Conservation (phyloP, 768 basidiomycete genomes). For the Tulasnella sp. region DNA sequence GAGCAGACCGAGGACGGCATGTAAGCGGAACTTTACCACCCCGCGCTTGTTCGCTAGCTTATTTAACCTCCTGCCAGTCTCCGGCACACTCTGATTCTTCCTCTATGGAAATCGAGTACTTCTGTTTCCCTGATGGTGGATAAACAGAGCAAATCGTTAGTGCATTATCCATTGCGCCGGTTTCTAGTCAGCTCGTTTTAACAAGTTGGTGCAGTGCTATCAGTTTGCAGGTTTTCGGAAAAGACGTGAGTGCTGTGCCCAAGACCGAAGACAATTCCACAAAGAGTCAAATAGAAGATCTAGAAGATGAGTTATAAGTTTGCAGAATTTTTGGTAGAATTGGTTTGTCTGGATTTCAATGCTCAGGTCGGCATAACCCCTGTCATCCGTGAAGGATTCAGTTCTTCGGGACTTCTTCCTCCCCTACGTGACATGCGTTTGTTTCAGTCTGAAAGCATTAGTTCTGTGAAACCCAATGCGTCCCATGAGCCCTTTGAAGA, state of each 20-base stretch:
- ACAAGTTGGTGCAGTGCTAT: not conserved
- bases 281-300: not conserved
- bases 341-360: not conserved
- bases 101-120: conserved; percentile 89
- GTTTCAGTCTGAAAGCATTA: too few relatives aligned
- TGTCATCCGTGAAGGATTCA: not conserved
- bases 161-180: not conserved
- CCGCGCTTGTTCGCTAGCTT: conserved; percentile 17
- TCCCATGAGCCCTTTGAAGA: too few relatives aligned
- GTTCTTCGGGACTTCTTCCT: too few relatives aligned
- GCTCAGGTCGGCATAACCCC: not conserved
- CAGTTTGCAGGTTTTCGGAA: conserved; percentile 1
- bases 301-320: not conserved
- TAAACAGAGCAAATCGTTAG: conserved; percentile 91
- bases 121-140: conserved; percentile 91
- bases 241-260: not conserved
- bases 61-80: conserved; percentile 46
- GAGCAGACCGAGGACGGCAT: conserved; percentile 51
- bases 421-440: too few relatives aligned
- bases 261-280: not conserved
- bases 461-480: too few relatives aligned
- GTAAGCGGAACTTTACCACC: conserved; percentile 43
- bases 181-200: not conserved
- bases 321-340: not conserved
- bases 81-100: conserved; percentile 78